phyloP scores from a whole-genome alignment of 805 yeast species.

The Saccharomyces eubayanus region DNA sequence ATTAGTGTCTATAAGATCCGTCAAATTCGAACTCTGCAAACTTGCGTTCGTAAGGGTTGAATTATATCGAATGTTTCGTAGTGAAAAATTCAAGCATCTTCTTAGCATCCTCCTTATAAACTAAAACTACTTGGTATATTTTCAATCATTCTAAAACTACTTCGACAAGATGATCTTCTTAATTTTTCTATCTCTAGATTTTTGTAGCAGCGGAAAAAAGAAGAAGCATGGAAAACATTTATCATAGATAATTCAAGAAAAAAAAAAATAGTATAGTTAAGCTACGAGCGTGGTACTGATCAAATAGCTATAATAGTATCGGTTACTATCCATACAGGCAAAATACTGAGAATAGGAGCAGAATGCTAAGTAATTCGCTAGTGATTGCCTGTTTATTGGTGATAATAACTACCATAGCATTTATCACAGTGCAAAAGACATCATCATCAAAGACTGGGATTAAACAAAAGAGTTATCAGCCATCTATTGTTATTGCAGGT shows the following conservation, averaged over 20 bases:
- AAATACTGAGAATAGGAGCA: neutral
- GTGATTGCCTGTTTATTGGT: conserved; percentile 12
- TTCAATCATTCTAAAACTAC: too few species aligned
- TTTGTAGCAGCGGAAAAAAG: neutral
- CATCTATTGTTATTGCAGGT: conserved; percentile 58
- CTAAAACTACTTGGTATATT: neutral
- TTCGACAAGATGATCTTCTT: neutral
- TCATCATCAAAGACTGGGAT: neutral
- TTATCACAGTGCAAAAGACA: neutral
- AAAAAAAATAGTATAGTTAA: neutral
- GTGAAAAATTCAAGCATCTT: neutral
- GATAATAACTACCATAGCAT: conserved; percentile 12
- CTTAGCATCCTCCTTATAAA: neutral
- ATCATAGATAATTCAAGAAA: neutral
- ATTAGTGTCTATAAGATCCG: conserved; percentile 1
- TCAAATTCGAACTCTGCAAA: conserved; percentile 2
- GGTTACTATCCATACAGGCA: neutral
- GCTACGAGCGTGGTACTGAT: neutral
- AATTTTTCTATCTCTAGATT: neutral
- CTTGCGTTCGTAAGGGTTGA: conserved; percentile 4
- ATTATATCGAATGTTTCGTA: neutral
- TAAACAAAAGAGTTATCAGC: conserved; percentile 21
- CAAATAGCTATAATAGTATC: neutral
- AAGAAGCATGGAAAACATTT: neutral
- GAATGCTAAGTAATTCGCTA: conserved; percentile 11